Base-by-base conservation (phyloP, 768 basidiomycete genomes). In the Calocybe cyanea region DNA sequence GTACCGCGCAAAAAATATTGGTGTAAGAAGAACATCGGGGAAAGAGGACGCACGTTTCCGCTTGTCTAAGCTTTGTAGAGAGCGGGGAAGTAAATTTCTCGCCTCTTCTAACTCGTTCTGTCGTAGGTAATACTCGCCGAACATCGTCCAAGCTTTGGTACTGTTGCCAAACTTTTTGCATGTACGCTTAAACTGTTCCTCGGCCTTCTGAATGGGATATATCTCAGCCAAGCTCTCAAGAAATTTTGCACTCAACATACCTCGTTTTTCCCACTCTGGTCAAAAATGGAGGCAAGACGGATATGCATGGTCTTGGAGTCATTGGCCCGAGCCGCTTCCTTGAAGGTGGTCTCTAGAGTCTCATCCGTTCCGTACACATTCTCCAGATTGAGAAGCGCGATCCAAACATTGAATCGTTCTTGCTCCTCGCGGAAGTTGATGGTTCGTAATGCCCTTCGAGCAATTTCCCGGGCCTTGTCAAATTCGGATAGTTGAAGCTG, bases 331-430 rank as follows among this genome's bases (percentile, higher is more conserved):
- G 80, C 82, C 20, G 95, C 96, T 57, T 97, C 90, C 61, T 85
- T 92, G 77, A 97, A 96, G 2, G 80, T 73, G n/a, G 67, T 61
- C 39, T 94, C 92, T 28, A 92, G 63, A 1, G 76, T 78, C 57
- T 91, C 81, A 23, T 87, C 85, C 7, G 85, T 88, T 1, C 96
- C 96, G 59, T 94, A 97, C 11, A 83, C 70, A 55, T 93, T 93
- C 69, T 99, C 96, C 57, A 99, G 60, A 58, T 99, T 99, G 51
- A 99, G 77, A 38, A 95, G 66, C 7, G 95, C 96, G 61, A 95
- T 89, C 96, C 96, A 99, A 33, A 99, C 83, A 58, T 99, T 99
- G 51, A 97, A 66, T 62, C 87, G 91, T 66, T 99, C 96, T 53
- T 83, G 83, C 65, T 99, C 96, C 65, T 99, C 96, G 34, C 95